Percentiles rank a stretch among this genome's conserved stretches.
phyloP scores from a whole-genome alignment of 306 rosid species.

The Cercis canadensis region DNA sequence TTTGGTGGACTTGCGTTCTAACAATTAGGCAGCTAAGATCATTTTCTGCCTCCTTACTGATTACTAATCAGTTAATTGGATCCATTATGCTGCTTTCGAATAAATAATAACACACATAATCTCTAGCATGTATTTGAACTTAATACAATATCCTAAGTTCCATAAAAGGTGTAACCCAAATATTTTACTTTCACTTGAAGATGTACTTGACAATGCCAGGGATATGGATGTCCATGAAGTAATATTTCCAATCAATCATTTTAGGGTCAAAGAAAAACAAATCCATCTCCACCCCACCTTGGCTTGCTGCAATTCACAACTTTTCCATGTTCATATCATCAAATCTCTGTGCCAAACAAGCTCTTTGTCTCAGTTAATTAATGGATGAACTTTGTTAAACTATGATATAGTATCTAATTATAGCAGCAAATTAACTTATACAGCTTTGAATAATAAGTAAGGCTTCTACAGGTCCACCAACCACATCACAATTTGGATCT shows the following conservation, averaged over 20 bases:
- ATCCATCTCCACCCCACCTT: conserved; percentile 52
- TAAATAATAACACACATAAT: no score
- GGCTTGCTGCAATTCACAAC: conserved; percentile 53
- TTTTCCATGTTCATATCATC: conserved; percentile 67
- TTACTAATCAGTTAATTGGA: no score
- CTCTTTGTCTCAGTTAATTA: no score
- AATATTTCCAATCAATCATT: conserved; percentile 71
- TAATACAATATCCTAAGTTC: no score
- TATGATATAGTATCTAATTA: no score
- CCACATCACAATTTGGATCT: conserved; percentile 62
- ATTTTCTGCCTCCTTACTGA: no score
- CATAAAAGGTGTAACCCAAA: no score
- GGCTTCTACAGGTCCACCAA: conserved; percentile 73
- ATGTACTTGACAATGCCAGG: conserved; percentile 69
- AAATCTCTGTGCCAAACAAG: conserved; percentile 49
- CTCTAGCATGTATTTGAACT: no score
- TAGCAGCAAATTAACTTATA: conserved; percentile 45
- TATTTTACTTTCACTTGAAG: conserved; percentile 68
- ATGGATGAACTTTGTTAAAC: no score
- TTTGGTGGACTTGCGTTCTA: no score
- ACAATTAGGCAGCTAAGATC: no score
- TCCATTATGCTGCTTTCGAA: no score
- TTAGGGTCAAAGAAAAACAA: conserved; percentile 70
- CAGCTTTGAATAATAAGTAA: conserved; percentile 71
- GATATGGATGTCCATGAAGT: conserved; percentile 61